phyloP scores from a whole-genome alignment of 345 rosid genomes.

The Populus euphratica region DNA sequence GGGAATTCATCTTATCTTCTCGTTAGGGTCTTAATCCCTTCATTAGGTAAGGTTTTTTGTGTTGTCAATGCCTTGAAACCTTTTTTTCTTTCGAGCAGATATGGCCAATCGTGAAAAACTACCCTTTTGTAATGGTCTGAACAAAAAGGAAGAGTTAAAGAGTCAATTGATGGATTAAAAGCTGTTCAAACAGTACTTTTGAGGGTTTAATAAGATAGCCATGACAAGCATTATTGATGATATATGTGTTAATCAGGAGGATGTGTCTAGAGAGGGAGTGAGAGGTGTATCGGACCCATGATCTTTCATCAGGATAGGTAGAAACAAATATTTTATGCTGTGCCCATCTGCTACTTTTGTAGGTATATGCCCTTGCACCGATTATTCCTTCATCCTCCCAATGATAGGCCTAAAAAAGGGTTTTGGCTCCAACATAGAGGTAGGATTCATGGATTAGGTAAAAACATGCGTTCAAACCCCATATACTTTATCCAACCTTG shows the following conservation, averaged over 20 bases:
- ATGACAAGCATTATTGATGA: slow-evolving; percentile 31
- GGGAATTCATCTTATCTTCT: slow-evolving; percentile 4
- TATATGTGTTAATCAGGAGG: background rate
- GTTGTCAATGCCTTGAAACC: slow-evolving; percentile 10
- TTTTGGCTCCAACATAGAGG: slow-evolving; percentile 14
- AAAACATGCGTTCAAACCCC: slow-evolving; percentile 11
- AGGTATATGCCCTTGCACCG: slow-evolving; percentile 28
- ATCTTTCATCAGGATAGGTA: slow-evolving; percentile 19
- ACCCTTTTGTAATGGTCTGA: background rate
- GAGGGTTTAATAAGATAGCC: slow-evolving; percentile 9
- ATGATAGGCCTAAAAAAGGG: slow-evolving; percentile 36
- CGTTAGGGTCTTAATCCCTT: slow-evolving; percentile 10
- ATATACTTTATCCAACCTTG: slow-evolving; percentile 10
- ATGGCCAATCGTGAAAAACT: slow-evolving; percentile 2
- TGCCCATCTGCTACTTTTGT: slow-evolving; percentile 33
- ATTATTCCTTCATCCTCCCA: slow-evolving; percentile 39
- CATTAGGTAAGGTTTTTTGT: slow-evolving; percentile 16
- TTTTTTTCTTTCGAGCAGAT: background rate
- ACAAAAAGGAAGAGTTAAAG: background rate
- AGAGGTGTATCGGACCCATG: slow-evolving; percentile 31
- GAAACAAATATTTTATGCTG: slow-evolving; percentile 31
- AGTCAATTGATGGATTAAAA: background rate
- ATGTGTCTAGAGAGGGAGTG: background rate
- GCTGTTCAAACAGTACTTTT: background rate
- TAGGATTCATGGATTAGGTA: slow-evolving; percentile 36